A percentile compares a stretch with the other conserved stretches of the same genome.
Evolutionary conservation across 768 basidiomycete species (phyloP).

Genomic region (Russula foetens): DNA sequence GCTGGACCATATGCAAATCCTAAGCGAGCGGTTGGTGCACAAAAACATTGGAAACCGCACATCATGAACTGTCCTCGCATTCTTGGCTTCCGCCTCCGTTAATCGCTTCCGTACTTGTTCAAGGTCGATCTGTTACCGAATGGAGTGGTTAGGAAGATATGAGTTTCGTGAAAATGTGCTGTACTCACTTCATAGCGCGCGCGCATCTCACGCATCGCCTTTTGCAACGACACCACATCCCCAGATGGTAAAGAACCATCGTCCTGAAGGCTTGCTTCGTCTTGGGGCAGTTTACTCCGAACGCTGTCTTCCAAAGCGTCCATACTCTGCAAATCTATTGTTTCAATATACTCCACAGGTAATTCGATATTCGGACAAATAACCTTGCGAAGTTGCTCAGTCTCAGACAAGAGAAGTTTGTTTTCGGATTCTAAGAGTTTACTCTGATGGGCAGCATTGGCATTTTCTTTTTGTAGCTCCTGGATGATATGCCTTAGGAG

Average conservation of each 20-base stretch:
- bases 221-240: slow-evolving; percentile 36
- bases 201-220: slow-evolving; percentile 40
- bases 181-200: slow-evolving; percentile 43
- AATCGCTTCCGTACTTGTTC: slow-evolving; percentile 66
- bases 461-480: slow-evolving; percentile 78
- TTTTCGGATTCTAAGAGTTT: slow-evolving; percentile 76
- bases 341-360: not conserved
- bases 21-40: not conserved
- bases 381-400: slow-evolving; percentile 69
- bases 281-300: slow-evolving; percentile 47
- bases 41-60: slow-evolving; percentile 33
- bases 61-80: slow-evolving; percentile 57
- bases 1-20: slow-evolving; percentile 34
- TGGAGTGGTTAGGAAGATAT: not conserved
- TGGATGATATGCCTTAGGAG: slow-evolving; percentile 67
- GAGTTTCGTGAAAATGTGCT: not conserved
- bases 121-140: slow-evolving; percentile 42
- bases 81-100: slow-evolving; percentile 67
- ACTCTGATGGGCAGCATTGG: slow-evolving; percentile 49
- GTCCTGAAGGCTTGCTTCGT: slow-evolving; percentile 35
- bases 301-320: slow-evolving; percentile 69
- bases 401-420: slow-evolving; percentile 53
- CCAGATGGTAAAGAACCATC: slow-evolving; percentile 20
- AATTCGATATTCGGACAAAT: not conserved
- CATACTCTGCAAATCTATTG: slow-evolving; percentile 45